These are phyloP conservation scores for Boletus patriciae DNA, from an alignment of 768 basidiomycete genomes.

Conservation along the genomic window DNA sequence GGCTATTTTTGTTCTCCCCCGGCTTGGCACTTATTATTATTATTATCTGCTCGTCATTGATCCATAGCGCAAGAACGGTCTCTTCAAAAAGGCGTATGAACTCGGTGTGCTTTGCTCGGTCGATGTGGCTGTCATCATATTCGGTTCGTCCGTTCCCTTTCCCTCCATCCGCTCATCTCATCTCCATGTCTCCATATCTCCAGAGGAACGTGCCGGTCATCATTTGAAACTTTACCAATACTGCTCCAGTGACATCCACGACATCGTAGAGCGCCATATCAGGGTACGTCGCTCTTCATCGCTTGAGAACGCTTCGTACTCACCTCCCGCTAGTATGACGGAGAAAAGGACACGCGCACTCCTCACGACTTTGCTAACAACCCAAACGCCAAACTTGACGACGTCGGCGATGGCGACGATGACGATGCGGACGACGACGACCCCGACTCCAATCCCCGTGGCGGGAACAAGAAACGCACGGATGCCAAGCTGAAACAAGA, in stretches of 20 bases:
- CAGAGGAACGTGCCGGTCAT: conserved; percentile 78
- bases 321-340: conserved; percentile 42
- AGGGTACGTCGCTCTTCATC: conserved; percentile 36
- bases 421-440: conserved; percentile 37
- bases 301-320: conserved; percentile 12
- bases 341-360: conserved; percentile 49
- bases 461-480: conserved; percentile 20
- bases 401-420: conserved; percentile 41
- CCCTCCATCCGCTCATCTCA: not conserved
- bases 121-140: conserved; percentile 86
- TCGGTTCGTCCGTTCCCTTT: conserved; percentile 49
- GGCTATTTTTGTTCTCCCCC: conserved; percentile 58
- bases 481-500: conserved; percentile 34
- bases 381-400: conserved; percentile 34
- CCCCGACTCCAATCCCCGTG: conserved; percentile 26
- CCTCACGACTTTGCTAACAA: conserved; percentile 50
- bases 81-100: conserved; percentile 91
- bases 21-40: conserved; percentile 42
- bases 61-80: conserved; percentile 78
- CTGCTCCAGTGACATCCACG: conserved; percentile 67
- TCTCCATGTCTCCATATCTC: conserved; percentile 22
- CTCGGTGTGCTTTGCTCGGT: conserved; percentile 89
- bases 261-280: conserved; percentile 68
- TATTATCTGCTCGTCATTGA: conserved; percentile 19
- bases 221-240: conserved; percentile 83